Conservation (phyloP, 495 filamentous ascomycete species). For the Staphylotrichum tortipilum region DNA sequence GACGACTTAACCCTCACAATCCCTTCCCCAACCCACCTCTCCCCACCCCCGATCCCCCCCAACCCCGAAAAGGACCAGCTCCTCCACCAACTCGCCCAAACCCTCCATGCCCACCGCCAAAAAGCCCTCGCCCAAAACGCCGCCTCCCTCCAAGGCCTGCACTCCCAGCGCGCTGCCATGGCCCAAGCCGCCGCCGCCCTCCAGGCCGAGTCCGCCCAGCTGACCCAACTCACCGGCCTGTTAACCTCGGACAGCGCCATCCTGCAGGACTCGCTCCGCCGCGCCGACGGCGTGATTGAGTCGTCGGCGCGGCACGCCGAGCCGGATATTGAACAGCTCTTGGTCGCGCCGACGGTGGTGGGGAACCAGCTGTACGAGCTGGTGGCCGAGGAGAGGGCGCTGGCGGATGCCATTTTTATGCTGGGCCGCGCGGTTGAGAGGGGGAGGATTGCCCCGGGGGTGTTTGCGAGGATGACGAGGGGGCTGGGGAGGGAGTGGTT, state of each 20-base stretch:
- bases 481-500: conserved; percentile 82
- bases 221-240: conserved; percentile 58
- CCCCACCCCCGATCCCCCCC: conserved; percentile 79
- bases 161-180: conserved; percentile 72
- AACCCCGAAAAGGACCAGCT: conserved; percentile 95
- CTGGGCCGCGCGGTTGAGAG: conserved; percentile 73
- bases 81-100: conserved; percentile 63
- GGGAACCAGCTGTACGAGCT: conserved; percentile 84
- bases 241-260: conserved; percentile 69
- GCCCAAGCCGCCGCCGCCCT: conserved; percentile 55
- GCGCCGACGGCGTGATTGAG: conserved; percentile 72
- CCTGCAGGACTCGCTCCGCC: conserved; percentile 63
- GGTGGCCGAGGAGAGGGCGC: conserved; percentile 73
- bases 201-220: conserved; percentile 59
- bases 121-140: conserved; percentile 55
- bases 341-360: conserved; percentile 90
- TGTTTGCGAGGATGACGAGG: conserved; percentile 77
- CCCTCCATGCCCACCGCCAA: conserved; percentile 57
- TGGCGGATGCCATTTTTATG: conserved; percentile 78
- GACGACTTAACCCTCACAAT: conserved; percentile 60
- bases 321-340: conserved; percentile 68
- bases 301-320: conserved; percentile 45
- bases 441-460: conserved; percentile 68
- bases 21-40: conserved; percentile 42
- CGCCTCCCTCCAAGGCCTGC: conserved; percentile 62